Evolutionary conservation across 352 stramenopile genomes (phyloP), one percentile per base, ranked within the genome.

Genomic region (Globisporangium megalacanthum): DNA sequence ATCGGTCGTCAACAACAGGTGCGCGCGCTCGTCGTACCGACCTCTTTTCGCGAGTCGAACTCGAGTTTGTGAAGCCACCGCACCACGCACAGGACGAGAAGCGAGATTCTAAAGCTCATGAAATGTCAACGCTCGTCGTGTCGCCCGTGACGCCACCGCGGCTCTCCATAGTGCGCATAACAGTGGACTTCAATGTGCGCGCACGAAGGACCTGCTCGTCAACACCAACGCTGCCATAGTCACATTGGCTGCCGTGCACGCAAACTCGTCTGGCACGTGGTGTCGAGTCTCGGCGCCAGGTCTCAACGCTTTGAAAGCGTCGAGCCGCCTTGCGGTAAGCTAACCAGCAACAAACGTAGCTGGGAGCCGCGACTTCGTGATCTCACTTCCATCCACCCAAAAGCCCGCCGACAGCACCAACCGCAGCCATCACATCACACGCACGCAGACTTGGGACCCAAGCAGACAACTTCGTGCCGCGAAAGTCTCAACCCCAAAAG

Each of bases 1-100:
- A 5, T 22, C 9, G 47, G 47, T 52, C 47, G 47, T 52, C 47
- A 52, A 52, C 22, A 52, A 2, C 25, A 50, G 25, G n/a, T 49
- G 44, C 39, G 39, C 13, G 11, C 13, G 39, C 8, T 15, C 39
- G 39, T 45, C 39, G 10, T 15, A 15, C 35, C 35, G 35, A 8
- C 7, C 35, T 13, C 35, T 39, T 39, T 13, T 39, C 35, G 35
- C 35, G 10, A 39, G 35, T 39, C 35, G 2, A 5, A 39, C 35
- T 13, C 35, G 2, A 39, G 35, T 13, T 39, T 13, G 35, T 13
- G 10, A 39, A 39, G 35, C 10, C 6, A 13, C 35, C 33, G 33
- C 33, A n/a, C n/a, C 33, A 39, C 6, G 35, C 35, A 39, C 35
- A 39, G 35, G 35, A 39, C 35, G 35, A 39, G 35, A 39, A 9